Evolutionary conservation across 352 stramenopile genomes (phyloP).

Genomic region (Elongisporangium prolatum): DNA sequence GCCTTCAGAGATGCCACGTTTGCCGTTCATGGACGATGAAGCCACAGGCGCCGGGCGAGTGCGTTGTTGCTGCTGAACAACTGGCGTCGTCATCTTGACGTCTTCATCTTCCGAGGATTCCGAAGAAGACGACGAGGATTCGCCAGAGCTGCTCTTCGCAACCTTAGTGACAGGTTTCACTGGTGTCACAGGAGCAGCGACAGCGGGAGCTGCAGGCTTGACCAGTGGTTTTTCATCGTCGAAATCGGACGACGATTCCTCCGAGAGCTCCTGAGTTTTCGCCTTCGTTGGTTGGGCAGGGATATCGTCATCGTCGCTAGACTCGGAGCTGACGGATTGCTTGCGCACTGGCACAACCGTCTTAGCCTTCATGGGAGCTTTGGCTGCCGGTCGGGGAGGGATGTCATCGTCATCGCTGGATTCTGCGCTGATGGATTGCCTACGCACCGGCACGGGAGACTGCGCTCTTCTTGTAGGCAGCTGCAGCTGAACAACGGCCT

Average conservation of each 20-base stretch:
- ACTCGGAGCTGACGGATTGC: slow-evolving; percentile 1
- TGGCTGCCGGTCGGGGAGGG: slow-evolving; percentile 9
- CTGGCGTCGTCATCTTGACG: slow-evolving; percentile 12
- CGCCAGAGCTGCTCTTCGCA: neutral
- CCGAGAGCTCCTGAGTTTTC: slow-evolving; percentile 1
- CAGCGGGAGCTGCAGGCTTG: slow-evolving; percentile 1
- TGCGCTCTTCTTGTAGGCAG: neutral
- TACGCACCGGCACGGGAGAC: neutral
- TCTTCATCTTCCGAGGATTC: slow-evolving; percentile 14
- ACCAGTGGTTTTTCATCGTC: slow-evolving; percentile 14
- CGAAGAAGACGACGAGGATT: neutral
- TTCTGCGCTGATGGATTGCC: slow-evolving; percentile 24
- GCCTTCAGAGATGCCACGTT: slow-evolving; percentile 44
- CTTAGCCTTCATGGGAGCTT: slow-evolving; percentile 5
- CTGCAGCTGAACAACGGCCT: neutral
- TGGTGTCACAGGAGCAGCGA: slow-evolving; percentile 1
- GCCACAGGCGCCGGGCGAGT: slow-evolving; percentile 9
- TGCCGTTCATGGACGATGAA: slow-evolving; percentile 9
- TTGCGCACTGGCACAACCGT: slow-evolving; percentile 19
- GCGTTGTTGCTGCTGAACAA: slow-evolving; percentile 1
- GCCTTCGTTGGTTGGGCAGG: slow-evolving; percentile 12
- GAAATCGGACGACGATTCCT: slow-evolving; percentile 16
- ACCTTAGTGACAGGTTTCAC: slow-evolving; percentile 7
- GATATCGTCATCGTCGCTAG: slow-evolving; percentile 10
- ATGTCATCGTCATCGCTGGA: slow-evolving; percentile 38